Conservation (phyloP, 2,329 filamentous ascomycete genomes). For the Fusarium sp. region DNA sequence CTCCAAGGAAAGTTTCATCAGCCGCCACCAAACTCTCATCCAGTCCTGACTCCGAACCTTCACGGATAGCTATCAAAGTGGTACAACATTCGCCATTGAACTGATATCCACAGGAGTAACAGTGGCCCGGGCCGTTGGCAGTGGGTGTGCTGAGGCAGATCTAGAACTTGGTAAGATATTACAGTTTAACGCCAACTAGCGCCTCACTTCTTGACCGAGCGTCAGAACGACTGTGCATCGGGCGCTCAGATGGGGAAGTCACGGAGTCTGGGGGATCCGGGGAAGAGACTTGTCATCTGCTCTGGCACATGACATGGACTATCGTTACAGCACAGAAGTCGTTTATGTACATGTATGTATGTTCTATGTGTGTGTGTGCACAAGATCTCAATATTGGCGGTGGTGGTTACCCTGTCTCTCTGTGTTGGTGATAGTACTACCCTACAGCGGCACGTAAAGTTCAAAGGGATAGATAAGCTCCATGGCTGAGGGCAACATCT, state of each 20-base stretch:
- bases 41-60: neutral
- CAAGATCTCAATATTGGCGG: neutral
- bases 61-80: conserved; percentile 1
- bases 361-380: neutral
- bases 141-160: conserved; percentile 27
- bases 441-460: neutral
- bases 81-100: conserved; percentile 8
- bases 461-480: conserved; percentile 20
- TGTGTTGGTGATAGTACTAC: neutral
- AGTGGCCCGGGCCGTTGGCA: conserved; percentile 33
- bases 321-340: neutral
- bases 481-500: conserved; percentile 1
- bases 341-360: neutral
- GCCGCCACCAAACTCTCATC: neutral
- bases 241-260: conserved; percentile 20
- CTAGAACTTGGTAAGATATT: conserved; percentile 34
- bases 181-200: conserved; percentile 19
- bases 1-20: neutral
- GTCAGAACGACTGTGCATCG: conserved; percentile 10
- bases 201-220: conserved; percentile 2
- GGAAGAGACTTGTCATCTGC: conserved; percentile 26
- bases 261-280: conserved; percentile 3
- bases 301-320: conserved; percentile 18
- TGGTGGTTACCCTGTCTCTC: conserved; percentile 22
- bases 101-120: conserved; percentile 8